Evolutionary conservation across 1,284 basidiomycete species (phyloP).

Genomic region (Puccinia triticina): DNA sequence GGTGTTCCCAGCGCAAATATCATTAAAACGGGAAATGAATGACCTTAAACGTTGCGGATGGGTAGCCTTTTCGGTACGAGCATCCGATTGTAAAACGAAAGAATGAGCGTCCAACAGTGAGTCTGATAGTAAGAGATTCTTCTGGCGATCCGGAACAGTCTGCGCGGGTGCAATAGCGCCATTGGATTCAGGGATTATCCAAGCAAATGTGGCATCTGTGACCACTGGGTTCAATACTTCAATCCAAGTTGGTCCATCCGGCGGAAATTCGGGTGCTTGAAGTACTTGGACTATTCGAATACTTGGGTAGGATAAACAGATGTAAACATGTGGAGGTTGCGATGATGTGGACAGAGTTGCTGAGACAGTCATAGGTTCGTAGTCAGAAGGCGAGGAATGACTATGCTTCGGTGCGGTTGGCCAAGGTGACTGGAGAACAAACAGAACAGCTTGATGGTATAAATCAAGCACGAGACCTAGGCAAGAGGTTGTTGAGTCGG

Average conservation of each 20-base stretch:
- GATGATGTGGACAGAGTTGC: slow-evolving; percentile 12
- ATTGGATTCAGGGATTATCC: slow-evolving; percentile 10
- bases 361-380: slow-evolving; percentile 20
- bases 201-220: slow-evolving; percentile 25
- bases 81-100: not conserved
- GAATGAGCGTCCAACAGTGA: not conserved
- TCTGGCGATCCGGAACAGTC: not conserved
- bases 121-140: slow-evolving; percentile 11
- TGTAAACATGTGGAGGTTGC: slow-evolving; percentile 22
- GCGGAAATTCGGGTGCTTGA: slow-evolving; percentile 27
- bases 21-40: slow-evolving; percentile 38
- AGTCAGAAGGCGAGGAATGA: not conserved
- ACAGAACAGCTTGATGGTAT: slow-evolving; percentile 43
- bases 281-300: slow-evolving; percentile 33
- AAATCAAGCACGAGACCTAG: slow-evolving; percentile 28
- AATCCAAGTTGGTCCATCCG: slow-evolving; percentile 34
- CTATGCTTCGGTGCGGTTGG: slow-evolving; percentile 23
- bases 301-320: slow-evolving; percentile 15
- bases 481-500: slow-evolving; percentile 15
- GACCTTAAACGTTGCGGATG: slow-evolving; percentile 1
- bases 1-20: not conserved
- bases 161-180: not conserved
- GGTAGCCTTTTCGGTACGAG: not conserved
- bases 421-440: slow-evolving; percentile 16
- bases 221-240: slow-evolving; percentile 37